Evolutionary conservation across 2,329 filamentous ascomycete genomes (phyloP).

Genomic region (Colletotrichum liaoningense): DNA sequence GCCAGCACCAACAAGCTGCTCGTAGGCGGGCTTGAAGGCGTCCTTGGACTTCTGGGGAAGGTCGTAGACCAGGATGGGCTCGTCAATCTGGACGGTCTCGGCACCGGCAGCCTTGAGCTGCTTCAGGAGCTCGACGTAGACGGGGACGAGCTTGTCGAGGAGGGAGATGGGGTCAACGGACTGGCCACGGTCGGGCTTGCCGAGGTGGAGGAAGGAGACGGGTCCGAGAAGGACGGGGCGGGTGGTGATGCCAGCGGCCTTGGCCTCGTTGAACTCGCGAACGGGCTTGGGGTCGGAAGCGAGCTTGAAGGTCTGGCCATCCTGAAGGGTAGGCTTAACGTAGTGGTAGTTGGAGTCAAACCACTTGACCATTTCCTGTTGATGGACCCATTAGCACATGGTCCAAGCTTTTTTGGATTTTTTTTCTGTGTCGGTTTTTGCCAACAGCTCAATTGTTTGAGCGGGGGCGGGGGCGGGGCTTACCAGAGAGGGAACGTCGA

Average conservation of each 20-base stretch:
- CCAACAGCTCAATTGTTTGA: conserved; percentile 49
- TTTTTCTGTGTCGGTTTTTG: conserved; percentile 44
- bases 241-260: conserved; percentile 93
- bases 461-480: conserved; percentile 31
- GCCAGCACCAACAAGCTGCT: conserved; percentile 83
- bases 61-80: conserved; percentile 96
- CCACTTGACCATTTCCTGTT: conserved; percentile 98
- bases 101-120: conserved; percentile 97
- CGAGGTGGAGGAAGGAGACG: conserved; percentile 96
- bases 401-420: conserved; percentile 2
- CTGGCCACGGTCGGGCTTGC: conserved; percentile 97
- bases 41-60: conserved; percentile 90
- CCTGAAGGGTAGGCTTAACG: conserved; percentile 97
- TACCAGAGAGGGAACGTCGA: conserved; percentile 87
- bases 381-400: conserved; percentile 20
- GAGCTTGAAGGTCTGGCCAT: conserved; percentile 97
- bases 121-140: conserved; percentile 92
- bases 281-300: conserved; percentile 91
- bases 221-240: conserved; percentile 95
- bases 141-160: conserved; percentile 90
- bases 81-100: conserved; percentile 97
- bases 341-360: conserved; percentile 99
- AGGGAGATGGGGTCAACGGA: conserved; percentile 93
- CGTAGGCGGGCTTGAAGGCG: conserved; percentile 97
- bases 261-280: conserved; percentile 93